Percentiles rank a stretch among this genome's conserved stretches.
phyloP scores from a whole-genome alignment of 2,329 filamentous ascomycete species.

The Alternaria rosae region DNA sequence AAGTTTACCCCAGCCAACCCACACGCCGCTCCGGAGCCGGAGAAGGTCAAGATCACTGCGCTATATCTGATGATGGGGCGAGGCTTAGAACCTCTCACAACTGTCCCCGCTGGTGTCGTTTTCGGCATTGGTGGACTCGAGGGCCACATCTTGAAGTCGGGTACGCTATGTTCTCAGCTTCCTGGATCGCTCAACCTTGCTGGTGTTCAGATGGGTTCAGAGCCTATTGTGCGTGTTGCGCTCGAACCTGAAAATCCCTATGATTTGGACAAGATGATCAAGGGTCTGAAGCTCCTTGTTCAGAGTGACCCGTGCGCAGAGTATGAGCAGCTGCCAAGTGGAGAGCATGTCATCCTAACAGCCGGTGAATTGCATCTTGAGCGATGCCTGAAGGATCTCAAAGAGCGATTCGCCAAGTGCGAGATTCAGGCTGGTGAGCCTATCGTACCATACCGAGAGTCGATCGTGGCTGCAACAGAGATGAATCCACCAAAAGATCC shows the following conservation, averaged over 20 bases:
- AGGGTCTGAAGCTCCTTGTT: conserved; percentile 83
- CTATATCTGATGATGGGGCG: conserved; percentile 97
- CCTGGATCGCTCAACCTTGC: conserved; percentile 90
- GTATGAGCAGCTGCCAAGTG: conserved; percentile 90
- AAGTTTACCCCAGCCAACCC: conserved; percentile 89
- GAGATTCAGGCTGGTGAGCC: conserved; percentile 93
- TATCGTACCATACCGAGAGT: conserved; percentile 95
- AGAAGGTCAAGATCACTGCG: conserved; percentile 83
- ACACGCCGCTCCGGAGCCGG: conserved; percentile 73
- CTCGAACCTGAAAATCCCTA: conserved; percentile 91
- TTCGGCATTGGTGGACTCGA: conserved; percentile 94
- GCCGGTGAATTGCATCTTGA: conserved; percentile 95
- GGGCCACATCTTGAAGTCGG: conserved; percentile 93
- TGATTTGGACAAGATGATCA: conserved; percentile 94
- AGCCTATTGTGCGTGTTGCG: conserved; percentile 94
- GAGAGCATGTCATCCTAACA: conserved; percentile 93
- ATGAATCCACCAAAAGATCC: conserved; percentile 90
- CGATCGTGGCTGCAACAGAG: conserved; percentile 84
- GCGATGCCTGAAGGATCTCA: conserved; percentile 88
- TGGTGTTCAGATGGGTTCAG: conserved; percentile 78
- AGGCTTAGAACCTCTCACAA: conserved; percentile 79
- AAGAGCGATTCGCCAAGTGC: conserved; percentile 90
- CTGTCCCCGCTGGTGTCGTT: conserved; percentile 90
- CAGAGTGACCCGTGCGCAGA: conserved; percentile 96
- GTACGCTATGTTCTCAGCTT: conserved; percentile 87